Evolutionary conservation across 2,329 filamentous ascomycete species (phyloP).

Genomic region (Neofusicoccum parvum): DNA sequence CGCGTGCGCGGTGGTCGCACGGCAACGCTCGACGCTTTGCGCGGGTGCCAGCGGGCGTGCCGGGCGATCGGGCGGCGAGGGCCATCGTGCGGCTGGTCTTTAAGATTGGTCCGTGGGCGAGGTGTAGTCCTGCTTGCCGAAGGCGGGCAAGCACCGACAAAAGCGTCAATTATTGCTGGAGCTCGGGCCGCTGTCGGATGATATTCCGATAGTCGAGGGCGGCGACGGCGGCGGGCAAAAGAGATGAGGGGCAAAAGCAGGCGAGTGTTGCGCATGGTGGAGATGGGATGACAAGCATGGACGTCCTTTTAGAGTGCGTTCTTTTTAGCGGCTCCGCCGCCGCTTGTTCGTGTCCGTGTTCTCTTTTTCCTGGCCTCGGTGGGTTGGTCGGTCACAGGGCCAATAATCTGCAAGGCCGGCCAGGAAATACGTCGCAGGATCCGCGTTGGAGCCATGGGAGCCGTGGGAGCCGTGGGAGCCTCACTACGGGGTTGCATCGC

Average conservation of each 20-base stretch:
- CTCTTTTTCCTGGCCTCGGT: background rate
- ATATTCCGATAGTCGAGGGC: conserved; percentile 11
- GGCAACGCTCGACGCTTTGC: background rate
- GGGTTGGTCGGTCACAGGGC: background rate
- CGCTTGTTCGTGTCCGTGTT: background rate
- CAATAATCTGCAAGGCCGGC: background rate
- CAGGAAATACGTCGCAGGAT: background rate
- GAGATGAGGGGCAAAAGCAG: background rate
- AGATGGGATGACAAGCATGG: too few species aligned
- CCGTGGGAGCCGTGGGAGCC: background rate
- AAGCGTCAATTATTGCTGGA: background rate
- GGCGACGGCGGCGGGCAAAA: background rate
- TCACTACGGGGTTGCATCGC: background rate
- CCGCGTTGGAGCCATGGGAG: background rate
- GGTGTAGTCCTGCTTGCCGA: background rate
- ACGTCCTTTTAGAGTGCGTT: too few species aligned
- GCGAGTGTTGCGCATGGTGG: too few species aligned
- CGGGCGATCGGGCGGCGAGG: background rate
- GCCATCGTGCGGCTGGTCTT: background rate
- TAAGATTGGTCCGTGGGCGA: background rate
- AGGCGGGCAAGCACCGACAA: too few species aligned
- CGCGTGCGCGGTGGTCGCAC: too few species aligned
- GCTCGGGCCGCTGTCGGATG: conserved; percentile 2
- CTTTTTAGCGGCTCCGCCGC: background rate
- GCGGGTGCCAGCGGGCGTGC: background rate